Evolutionary conservation across 108 stramenopile genomes (phyloP).

Genomic region (Cylindrotheca fusiformis): DNA sequence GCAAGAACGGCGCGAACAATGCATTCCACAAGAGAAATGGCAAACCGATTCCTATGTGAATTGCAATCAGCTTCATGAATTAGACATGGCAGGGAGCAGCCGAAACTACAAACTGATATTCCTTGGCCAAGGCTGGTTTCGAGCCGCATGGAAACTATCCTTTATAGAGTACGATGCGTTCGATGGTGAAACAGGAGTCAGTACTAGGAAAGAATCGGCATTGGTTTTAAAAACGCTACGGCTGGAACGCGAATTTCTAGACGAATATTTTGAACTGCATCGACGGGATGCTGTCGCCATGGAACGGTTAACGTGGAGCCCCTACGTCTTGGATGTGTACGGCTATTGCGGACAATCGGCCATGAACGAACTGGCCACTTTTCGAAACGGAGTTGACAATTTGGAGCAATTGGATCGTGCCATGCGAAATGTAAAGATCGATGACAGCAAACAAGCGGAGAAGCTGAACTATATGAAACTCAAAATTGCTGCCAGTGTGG

Average conservation of each 20-base stretch:
- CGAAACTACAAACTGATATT: slow-evolving; percentile 28
- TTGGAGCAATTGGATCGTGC: slow-evolving; percentile 61
- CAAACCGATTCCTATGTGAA: slow-evolving; percentile 59
- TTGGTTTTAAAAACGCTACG: slow-evolving; percentile 81
- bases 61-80: slow-evolving; percentile 79
- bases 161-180: slow-evolving; percentile 18
- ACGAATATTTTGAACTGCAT: slow-evolving; percentile 81
- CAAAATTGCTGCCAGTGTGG: slow-evolving; percentile 64
- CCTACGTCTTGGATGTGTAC: slow-evolving; percentile 78
- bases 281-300: slow-evolving; percentile 85
- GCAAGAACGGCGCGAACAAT: background rate
- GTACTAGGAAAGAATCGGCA: background rate
- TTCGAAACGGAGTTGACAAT: slow-evolving; percentile 42
- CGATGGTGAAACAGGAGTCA: background rate
- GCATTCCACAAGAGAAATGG: slow-evolving; percentile 33
- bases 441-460: background rate
- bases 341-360: slow-evolving; percentile 87
- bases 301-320: slow-evolving; percentile 76
- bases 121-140: slow-evolving; percentile 84
- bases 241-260: slow-evolving; percentile 74
- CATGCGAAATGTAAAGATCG: slow-evolving; percentile 24
- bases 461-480: slow-evolving; percentile 41
- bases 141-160: slow-evolving; percentile 69
- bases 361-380: slow-evolving; percentile 80
- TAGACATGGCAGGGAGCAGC: slow-evolving; percentile 24